Base-by-base conservation (phyloP, 208 protist species). In the Leishmania aethiopica region DNA sequence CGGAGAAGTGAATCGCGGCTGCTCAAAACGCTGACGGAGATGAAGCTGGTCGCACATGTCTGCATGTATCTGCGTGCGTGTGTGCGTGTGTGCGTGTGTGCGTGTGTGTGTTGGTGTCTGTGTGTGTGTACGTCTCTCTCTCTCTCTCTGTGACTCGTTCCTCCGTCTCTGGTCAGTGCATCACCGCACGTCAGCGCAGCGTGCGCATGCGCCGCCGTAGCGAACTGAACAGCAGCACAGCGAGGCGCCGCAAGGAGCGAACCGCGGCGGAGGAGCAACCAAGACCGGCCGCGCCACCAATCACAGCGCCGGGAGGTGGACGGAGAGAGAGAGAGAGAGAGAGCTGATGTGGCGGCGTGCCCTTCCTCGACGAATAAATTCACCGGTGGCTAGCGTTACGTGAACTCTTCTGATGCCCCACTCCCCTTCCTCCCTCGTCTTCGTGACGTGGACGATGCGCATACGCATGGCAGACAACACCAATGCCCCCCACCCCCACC, bases 1-100 rank as follows among this genome's bases (percentile, higher is more conserved):
- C 88, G 83, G 15, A 87, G 86, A 55, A 85, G 84, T 1, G 90
- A 83, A 11, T 59, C 83, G 28, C 73, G 86, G 75, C 6, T 74
- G 90, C 25, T 72, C n/a, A 35, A 88, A n/a, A 84, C 78, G 22
- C 42, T 88, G 59, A 81, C 79, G 28, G 77, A 78, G 53, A 82
- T 82, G 80, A 79, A 78, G 69, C 19, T 13, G 0, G 8, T 22
- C 75, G 62, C 42, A n/a, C 32, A 19, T 64, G 62, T 32, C 47
- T 42, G 60, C 51, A 75, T 73, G 59, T n/a, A 42, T 80, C 32
- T 80, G 53, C 71, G 40, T 76, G 66, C 66, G 40, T 84, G 51
- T 79, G 28, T 35, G 4, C 74, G 2, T 53, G 64, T 69, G 49
- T 62, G 7, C n/a, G 13, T 78, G 8, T n/a, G 37, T 80, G 53